Evolutionary conservation across 495 filamentous ascomycete genomes (phyloP), one percentile per base, ranked within the genome.

Genomic region (Filosporella fistucella): DNA sequence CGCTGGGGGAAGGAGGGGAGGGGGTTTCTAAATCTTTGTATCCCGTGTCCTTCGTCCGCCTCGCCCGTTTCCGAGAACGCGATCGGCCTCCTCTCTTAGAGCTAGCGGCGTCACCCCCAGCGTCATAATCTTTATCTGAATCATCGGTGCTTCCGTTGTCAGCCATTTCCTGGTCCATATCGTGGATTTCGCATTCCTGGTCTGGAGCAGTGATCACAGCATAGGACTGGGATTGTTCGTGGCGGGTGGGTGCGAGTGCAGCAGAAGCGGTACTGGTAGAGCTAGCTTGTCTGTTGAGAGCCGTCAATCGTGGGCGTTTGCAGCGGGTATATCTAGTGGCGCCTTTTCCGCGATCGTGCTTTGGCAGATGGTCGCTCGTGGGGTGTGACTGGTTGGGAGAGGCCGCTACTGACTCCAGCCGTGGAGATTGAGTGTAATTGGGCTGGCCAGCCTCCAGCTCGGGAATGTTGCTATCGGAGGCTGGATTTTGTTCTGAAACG

Each of bases 91-190:
- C 22, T 36, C 25, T 37, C 30, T 47, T 44, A 46, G 47, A 51
- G 42, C 26, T 22, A 41, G 40, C 39, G 37, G 41, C 34, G 42
- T 56, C 34, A 37, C 42, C 51, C 41, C 29, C 40, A 39, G 45
- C 47, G 26, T 9, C 26, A 56, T 56, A 56, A 43, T 56, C 52
- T 51, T 49, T 37, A 42, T 56, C 52, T 14, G 47, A 44, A 51
- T 56, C 52, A 51, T 40, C 35, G 44, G 17, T 30, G 34, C 28
- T 29, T 36, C 44, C 37, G 30, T 32, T 32, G 22, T 54, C 51
- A 47, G 21, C 42, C 16, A 47, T 53, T 54, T 49, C 35, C 28
- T 42, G 32, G n/a, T n/a, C n/a, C n/a, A n/a, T n/a, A n/a, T n/a
- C n/a, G n/a, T n/a, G n/a, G n/a, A n/a, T n/a, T n/a, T n/a, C n/a